These are phyloP conservation scores for Suillus subluteus DNA, from an alignment of 768 basidiomycete species.

Conservation along the genomic window DNA sequence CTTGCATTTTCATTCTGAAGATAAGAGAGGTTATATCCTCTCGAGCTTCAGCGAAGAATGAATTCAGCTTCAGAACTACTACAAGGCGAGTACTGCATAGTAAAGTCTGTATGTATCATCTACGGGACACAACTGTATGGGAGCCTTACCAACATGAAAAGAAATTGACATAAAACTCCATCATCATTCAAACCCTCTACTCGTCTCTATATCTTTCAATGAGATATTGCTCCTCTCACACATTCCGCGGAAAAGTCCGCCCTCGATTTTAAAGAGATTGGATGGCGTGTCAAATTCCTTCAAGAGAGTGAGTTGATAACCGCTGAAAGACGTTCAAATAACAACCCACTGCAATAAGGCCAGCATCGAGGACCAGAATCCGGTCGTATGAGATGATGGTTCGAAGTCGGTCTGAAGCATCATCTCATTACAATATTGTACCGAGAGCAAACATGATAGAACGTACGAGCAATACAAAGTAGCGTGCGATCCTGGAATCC, in stretches of 20 bases:
- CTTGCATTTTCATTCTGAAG: neutral
- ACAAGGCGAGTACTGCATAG: neutral
- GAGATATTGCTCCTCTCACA: conserved; percentile 59
- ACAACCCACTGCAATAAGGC: conserved; percentile 52
- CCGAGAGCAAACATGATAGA: conserved; percentile 28
- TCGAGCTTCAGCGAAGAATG: neutral
- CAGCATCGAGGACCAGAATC: conserved; percentile 70
- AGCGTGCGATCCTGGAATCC: conserved; percentile 53
- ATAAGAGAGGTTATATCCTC: neutral
- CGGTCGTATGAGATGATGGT: conserved; percentile 67
- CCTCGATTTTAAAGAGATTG: conserved; percentile 32
- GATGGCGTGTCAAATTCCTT: conserved; percentile 64
- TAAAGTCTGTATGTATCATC: neutral
- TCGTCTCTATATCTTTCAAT: conserved; percentile 44
- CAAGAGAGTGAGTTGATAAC: neutral
- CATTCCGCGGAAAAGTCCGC: conserved; percentile 62
- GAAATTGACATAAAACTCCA: neutral
- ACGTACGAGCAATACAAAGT: conserved; percentile 49
- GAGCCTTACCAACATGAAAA: neutral
- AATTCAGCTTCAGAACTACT: neutral
- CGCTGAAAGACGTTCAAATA: neutral
- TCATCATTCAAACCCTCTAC: neutral
- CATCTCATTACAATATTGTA: neutral
- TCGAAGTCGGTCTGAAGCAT: conserved; percentile 42
- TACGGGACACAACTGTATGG: neutral